A percentile compares a stretch with the other conserved stretches of the same genome.
These are phyloP conservation scores for Escovopsis sp. DNA, from an alignment of 2,329 filamentous ascomycete genomes.

Conservation along the genomic window DNA sequence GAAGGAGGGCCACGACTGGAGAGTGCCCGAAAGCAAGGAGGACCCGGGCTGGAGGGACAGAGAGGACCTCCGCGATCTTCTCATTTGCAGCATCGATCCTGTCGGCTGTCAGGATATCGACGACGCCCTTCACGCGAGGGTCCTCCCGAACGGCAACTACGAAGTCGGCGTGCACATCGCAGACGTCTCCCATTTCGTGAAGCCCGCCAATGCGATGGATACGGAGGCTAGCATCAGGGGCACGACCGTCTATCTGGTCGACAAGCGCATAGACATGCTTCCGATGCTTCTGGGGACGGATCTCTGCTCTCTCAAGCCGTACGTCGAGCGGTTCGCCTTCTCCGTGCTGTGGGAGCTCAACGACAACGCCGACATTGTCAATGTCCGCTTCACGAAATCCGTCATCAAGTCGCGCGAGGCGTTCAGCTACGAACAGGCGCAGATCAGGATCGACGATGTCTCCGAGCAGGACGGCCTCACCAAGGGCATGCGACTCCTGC, in stretches of 20 bases:
- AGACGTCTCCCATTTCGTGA: constrained; percentile 98
- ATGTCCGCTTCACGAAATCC: constrained; percentile 84
- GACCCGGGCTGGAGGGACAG: constrained; percentile 80
- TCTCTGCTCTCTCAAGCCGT: constrained; percentile 89
- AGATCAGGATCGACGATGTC: constrained; percentile 79
- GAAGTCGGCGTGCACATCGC: constrained; percentile 98
- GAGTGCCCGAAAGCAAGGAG: constrained; percentile 62
- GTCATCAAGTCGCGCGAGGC: constrained; percentile 94
- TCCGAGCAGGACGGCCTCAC: constrained; percentile 84
- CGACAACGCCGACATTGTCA: constrained; percentile 69
- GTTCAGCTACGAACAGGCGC: constrained; percentile 95
- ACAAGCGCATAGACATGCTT: constrained; percentile 99
- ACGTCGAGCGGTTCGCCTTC: constrained; percentile 88
- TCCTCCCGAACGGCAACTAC: constrained; percentile 80
- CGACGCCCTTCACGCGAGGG: constrained; percentile 79
- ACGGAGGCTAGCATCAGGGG: constrained; percentile 84
- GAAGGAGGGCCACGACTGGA: constrained; percentile 84
- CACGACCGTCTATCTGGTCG: constrained; percentile 92
- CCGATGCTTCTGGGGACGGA: constrained; percentile 93
- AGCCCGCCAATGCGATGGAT: constrained; percentile 95
- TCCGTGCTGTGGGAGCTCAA: constrained; percentile 83
- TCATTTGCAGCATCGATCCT: constrained; percentile 96
- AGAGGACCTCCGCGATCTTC: constrained; percentile 66
- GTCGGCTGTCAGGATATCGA: constrained; percentile 96
- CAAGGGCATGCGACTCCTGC: constrained; percentile 69